Evolutionary conservation across 805 yeast genomes (phyloP).

Genomic region (Yamadazyma ubonensis): DNA sequence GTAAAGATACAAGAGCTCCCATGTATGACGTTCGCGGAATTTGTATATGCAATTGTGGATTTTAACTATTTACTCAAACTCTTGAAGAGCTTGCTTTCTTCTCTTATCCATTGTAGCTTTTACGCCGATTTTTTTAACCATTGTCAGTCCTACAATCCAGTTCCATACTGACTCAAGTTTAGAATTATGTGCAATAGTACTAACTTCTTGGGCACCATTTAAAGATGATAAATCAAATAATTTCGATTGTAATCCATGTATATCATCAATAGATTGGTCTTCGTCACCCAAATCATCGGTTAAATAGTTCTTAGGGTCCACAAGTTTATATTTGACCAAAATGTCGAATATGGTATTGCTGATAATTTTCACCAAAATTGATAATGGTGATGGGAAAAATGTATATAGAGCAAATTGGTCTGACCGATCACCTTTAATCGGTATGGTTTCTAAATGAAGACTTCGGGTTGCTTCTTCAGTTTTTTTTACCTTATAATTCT

Average conservation of each 20-base stretch:
- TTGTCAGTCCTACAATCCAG: slow-evolving; percentile 21
- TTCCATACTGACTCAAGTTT: slow-evolving; percentile 21
- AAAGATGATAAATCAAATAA: slow-evolving; percentile 41
- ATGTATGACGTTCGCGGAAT: slow-evolving; percentile 25
- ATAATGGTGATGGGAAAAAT: slow-evolving; percentile 43
- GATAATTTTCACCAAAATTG: slow-evolving; percentile 23
- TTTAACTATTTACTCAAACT: slow-evolving; percentile 30
- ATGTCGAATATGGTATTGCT: slow-evolving; percentile 21
- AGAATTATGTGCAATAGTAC: slow-evolving; percentile 28
- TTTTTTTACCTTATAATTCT: slow-evolving; percentile 12
- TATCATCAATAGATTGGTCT: slow-evolving; percentile 27
- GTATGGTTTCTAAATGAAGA: slow-evolving; percentile 20
- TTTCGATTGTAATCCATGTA: slow-evolving; percentile 32
- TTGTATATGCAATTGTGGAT: neutral
- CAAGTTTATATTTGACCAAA: slow-evolving; percentile 16
- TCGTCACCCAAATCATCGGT: slow-evolving; percentile 15
- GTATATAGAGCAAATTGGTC: slow-evolving; percentile 36
- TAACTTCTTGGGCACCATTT: slow-evolving; percentile 39
- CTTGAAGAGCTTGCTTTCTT: slow-evolving; percentile 41
- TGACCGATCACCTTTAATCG: slow-evolving; percentile 26
- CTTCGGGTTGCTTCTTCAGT: slow-evolving; percentile 9
- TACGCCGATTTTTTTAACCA: slow-evolving; percentile 17
- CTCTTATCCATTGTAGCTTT: slow-evolving; percentile 38
- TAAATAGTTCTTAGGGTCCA: slow-evolving; percentile 24
- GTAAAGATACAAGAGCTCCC: slow-evolving; percentile 74